A percentile compares a stretch with the other conserved stretches of the same genome.
These are phyloP conservation scores for Bruguiera hainesii DNA, from an alignment of 441 rosid species.

Conservation along the genomic window DNA sequence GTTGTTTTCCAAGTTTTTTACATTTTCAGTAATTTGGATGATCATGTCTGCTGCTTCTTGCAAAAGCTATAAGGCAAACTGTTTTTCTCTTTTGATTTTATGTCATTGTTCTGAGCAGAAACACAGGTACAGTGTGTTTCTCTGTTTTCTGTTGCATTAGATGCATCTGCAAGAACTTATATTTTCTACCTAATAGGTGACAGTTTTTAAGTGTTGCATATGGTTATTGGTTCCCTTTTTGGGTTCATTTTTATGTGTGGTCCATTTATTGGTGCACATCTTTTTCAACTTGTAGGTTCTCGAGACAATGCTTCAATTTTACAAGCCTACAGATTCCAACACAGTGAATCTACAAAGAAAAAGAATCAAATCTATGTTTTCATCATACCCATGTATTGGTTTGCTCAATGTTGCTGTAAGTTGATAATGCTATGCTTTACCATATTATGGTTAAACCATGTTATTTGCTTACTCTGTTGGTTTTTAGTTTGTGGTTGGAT, in stretches of 20 bases:
- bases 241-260: neutral
- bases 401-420: slow-evolving; percentile 94
- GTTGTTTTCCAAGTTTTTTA: too few species aligned
- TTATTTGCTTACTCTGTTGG: too few species aligned
- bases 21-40: too few species aligned
- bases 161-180: slow-evolving; percentile 3
- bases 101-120: neutral
- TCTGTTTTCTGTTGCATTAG: neutral
- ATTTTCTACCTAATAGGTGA: neutral
- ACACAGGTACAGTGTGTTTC: neutral
- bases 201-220: neutral
- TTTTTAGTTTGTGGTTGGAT: neutral
- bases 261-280: slow-evolving; percentile 11
- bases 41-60: too few species aligned
- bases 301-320: slow-evolving; percentile 65
- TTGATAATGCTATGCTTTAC: slow-evolving; percentile 6
- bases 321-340: slow-evolving; percentile 33
- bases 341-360: slow-evolving; percentile 29
- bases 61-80: neutral
- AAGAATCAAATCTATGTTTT: slow-evolving; percentile 43
- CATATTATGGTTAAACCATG: neutral
- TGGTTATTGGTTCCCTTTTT: slow-evolving; percentile 2
- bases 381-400: slow-evolving; percentile 64
- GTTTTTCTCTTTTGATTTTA: neutral
- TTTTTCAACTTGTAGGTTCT: slow-evolving; percentile 49